Percentiles rank a stretch among this genome's conserved stretches.
Conservation (phyloP, 1,284 basidiomycete species). For the Ceratobasidium sp. region DNA sequence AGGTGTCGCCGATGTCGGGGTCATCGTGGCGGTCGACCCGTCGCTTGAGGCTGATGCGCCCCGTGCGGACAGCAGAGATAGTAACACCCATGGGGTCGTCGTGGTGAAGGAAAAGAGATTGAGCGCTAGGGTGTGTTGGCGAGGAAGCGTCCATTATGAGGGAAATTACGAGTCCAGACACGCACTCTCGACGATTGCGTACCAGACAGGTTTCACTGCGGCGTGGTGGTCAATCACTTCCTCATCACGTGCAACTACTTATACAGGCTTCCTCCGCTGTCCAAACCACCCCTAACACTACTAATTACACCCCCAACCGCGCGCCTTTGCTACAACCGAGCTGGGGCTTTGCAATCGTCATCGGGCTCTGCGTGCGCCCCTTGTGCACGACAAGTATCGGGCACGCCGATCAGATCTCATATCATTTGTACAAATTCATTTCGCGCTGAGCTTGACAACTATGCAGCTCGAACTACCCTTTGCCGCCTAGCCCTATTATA, state of each 20-base stretch:
- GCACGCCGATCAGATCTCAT: not conserved
- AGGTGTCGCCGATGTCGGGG: not conserved
- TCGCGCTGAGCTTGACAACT: not conserved
- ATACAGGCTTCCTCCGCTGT: not conserved
- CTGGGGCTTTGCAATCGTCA: not conserved
- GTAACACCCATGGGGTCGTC: constrained; percentile 31
- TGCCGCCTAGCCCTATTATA: constrained; percentile 31
- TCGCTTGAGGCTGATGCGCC: constrained; percentile 35
- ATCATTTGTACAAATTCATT: not conserved
- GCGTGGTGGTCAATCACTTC: constrained; percentile 31
- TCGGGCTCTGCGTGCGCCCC: not conserved
- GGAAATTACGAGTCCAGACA: not conserved
- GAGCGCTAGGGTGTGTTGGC: constrained; percentile 13
- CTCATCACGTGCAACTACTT: constrained; percentile 32
- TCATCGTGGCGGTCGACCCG: constrained; percentile 32
- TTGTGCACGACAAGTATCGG: not conserved
- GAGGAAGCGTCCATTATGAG: constrained; percentile 23
- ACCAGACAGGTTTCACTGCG: not conserved
- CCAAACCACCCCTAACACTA: constrained; percentile 20
- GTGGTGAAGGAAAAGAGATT: constrained; percentile 23
- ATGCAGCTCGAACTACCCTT: constrained; percentile 19
- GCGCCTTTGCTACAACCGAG: not conserved
- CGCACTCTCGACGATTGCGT: constrained; percentile 11
- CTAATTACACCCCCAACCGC: not conserved
- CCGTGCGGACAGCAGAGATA: constrained; percentile 35